phyloP scores from a whole-genome alignment of 2,329 filamentous ascomycete species.

The Lanzia echinophila region DNA sequence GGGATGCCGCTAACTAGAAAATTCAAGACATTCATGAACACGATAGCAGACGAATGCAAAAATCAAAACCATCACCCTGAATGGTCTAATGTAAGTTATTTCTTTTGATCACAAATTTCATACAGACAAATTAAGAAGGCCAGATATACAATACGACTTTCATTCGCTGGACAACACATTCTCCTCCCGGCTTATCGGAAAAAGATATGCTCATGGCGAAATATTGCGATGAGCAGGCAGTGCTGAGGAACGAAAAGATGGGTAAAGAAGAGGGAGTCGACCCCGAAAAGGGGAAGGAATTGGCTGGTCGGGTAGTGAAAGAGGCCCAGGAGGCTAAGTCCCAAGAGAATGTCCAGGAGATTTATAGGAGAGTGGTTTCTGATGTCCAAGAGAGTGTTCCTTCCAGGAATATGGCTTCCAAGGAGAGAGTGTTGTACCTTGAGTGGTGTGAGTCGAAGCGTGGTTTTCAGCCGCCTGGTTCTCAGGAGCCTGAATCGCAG shows the following conservation, averaged over 20 bases:
- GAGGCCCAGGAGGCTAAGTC: constrained; percentile 45
- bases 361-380: too few relatives aligned
- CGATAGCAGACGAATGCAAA: constrained; percentile 61
- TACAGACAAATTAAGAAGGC: background rate
- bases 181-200: constrained; percentile 55
- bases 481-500: too few relatives aligned
- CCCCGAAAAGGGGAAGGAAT: constrained; percentile 32
- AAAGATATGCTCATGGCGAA: constrained; percentile 57
- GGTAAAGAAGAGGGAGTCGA: constrained; percentile 36
- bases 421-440: too few relatives aligned
- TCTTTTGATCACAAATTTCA: background rate
- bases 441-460: too few relatives aligned
- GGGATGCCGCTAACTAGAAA: background rate
- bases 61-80: constrained; percentile 66
- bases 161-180: constrained; percentile 69
- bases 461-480: too few relatives aligned
- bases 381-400: too few relatives aligned
- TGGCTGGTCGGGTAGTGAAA: constrained; percentile 41
- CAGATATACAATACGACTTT: constrained; percentile 65
- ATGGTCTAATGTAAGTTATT: constrained; percentile 59
- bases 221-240: constrained; percentile 41
- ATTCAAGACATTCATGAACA: constrained; percentile 66
- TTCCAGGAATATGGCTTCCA: too few relatives aligned
- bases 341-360: too few relatives aligned
- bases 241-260: background rate